Percentiles rank a stretch among this genome's conserved stretches.
Conservation (phyloP, 1,284 basidiomycete species). For the Rhodotorula sp. region DNA sequence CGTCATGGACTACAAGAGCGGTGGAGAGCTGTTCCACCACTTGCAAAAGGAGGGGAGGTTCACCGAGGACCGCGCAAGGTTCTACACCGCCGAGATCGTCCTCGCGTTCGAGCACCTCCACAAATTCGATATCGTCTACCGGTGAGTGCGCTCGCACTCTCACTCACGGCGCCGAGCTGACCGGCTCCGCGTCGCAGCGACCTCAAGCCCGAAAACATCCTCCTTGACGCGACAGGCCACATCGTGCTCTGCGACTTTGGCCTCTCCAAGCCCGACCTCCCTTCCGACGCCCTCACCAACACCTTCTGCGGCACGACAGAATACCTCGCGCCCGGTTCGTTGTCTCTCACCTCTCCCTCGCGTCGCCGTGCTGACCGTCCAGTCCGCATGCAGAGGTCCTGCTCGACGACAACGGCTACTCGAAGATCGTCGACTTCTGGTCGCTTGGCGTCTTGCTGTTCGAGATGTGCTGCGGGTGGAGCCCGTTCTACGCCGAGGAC, state of each 20-base stretch:
- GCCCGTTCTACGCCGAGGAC: constrained; percentile 98
- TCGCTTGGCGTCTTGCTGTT: constrained; percentile 54
- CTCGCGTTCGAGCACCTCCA: constrained; percentile 93
- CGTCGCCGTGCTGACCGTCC: too few relatives aligned
- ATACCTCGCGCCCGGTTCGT: constrained; percentile 75
- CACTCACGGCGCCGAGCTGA: neutral
- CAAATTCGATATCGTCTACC: constrained; percentile 96
- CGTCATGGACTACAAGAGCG: constrained; percentile 98
- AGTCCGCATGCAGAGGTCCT: constrained; percentile 66
- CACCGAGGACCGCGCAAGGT: constrained; percentile 84
- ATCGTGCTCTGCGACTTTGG: constrained; percentile 97
- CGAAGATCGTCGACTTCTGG: constrained; percentile 99
- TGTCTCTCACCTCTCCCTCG: too few relatives aligned
- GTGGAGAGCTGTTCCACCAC: constrained; percentile 98
- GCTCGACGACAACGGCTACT: constrained; percentile 98
- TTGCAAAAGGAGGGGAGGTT: constrained; percentile 92
- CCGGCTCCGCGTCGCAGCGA: constrained; percentile 58
- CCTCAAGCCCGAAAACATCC: constrained; percentile 95
- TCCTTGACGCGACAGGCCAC: constrained; percentile 93
- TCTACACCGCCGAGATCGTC: constrained; percentile 93
- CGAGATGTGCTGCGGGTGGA: constrained; percentile 98
- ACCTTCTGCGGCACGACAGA: constrained; percentile 54
- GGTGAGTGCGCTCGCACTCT: constrained; percentile 55
- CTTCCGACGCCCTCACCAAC: constrained; percentile 90
- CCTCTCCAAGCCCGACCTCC: constrained; percentile 91